These are phyloP conservation scores for Cephaloascus albidus DNA, from an alignment of 805 yeast species.

Conservation along the genomic window DNA sequence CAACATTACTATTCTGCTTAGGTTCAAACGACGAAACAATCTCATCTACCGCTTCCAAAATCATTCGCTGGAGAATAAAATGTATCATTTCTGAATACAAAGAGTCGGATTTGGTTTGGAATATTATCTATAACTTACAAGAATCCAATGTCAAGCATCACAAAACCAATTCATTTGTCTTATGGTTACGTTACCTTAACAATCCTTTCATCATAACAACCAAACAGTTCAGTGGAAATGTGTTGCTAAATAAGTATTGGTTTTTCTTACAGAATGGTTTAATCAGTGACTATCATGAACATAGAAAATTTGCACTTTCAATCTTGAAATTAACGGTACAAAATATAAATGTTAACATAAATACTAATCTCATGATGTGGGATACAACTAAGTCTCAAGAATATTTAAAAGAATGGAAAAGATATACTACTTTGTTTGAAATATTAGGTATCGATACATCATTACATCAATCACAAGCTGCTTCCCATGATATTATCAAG, in stretches of 20 bases:
- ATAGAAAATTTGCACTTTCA: slow-evolving; percentile 58
- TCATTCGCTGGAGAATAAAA: slow-evolving; percentile 47
- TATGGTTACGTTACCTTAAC: slow-evolving; percentile 48
- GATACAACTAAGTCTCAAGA: slow-evolving; percentile 12
- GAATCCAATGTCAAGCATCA: slow-evolving; percentile 12
- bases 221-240: not conserved
- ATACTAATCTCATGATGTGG: slow-evolving; percentile 36
- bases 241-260: slow-evolving; percentile 38
- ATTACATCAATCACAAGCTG: slow-evolving; percentile 77
- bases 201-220: slow-evolving; percentile 2
- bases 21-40: slow-evolving; percentile 27
- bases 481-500: slow-evolving; percentile 48
- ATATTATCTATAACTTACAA: slow-evolving; percentile 26
- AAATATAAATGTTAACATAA: slow-evolving; percentile 21
- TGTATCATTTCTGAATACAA: slow-evolving; percentile 12
- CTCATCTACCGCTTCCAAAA: slow-evolving; percentile 23
- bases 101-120: slow-evolving; percentile 30
- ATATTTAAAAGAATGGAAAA: slow-evolving; percentile 52
- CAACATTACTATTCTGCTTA: slow-evolving; percentile 20
- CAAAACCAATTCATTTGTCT: slow-evolving; percentile 34
- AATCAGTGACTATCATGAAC: slow-evolving; percentile 49
- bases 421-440: slow-evolving; percentile 67
- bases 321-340: slow-evolving; percentile 55
- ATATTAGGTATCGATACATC: slow-evolving; percentile 81
- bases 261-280: slow-evolving; percentile 43